Evolutionary conservation across 2,329 filamentous ascomycete species (phyloP).

Genomic region (Apiospora arundinis): DNA sequence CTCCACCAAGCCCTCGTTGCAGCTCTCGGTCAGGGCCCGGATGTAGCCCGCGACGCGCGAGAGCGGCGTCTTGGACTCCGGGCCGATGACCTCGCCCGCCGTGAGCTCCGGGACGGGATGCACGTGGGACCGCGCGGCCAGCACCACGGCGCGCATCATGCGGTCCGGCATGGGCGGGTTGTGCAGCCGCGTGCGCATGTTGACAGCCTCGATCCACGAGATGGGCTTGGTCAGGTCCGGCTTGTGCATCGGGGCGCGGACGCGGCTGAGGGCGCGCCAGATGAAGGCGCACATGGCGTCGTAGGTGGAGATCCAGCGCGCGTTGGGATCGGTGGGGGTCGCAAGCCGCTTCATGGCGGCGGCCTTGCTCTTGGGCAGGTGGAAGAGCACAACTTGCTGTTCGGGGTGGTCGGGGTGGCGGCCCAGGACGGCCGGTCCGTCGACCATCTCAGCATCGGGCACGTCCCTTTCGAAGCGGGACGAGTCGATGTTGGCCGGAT

Average conservation of each 20-base stretch:
- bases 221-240: slow-evolving; percentile 36
- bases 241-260: slow-evolving; percentile 43
- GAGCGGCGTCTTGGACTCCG: not conserved
- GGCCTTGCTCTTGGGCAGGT: slow-evolving; percentile 51
- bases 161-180: slow-evolving; percentile 40
- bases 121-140: slow-evolving; percentile 32
- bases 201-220: slow-evolving; percentile 45
- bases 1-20: slow-evolving; percentile 16
- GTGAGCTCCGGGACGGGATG: slow-evolving; percentile 23
- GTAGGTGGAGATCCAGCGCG: slow-evolving; percentile 52
- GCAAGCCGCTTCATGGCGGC: slow-evolving; percentile 47
- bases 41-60: slow-evolving; percentile 5
- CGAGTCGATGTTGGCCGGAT: slow-evolving; percentile 43
- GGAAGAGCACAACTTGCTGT: slow-evolving; percentile 44
- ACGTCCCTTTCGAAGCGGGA: slow-evolving; percentile 41
- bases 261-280: slow-evolving; percentile 46
- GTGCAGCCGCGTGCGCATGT: slow-evolving; percentile 47
- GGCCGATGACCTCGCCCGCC: slow-evolving; percentile 17
- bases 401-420: slow-evolving; percentile 39
- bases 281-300: slow-evolving; percentile 51
- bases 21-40: slow-evolving; percentile 27
- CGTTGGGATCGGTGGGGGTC: slow-evolving; percentile 35
- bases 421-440: slow-evolving; percentile 37
- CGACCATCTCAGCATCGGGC: slow-evolving; percentile 38
- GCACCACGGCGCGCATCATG: slow-evolving; percentile 46